phyloP scores from a whole-genome alignment of 192 early-diverging fungal genomes.

The Spizellomyces punctatus region DNA sequence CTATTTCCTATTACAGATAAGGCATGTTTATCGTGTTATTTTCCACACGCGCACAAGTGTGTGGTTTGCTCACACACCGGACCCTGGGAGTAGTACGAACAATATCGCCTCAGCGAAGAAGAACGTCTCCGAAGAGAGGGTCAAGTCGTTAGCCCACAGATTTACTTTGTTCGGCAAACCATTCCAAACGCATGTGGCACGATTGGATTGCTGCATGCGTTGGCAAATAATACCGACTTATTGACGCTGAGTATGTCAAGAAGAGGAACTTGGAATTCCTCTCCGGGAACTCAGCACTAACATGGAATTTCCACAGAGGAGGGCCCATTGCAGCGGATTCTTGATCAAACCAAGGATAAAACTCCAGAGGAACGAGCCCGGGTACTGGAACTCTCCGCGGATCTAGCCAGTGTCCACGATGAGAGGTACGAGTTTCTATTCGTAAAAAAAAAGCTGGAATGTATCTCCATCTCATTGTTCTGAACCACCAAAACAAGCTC shows the following conservation, averaged over 20 bases:
- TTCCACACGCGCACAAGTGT: not conserved
- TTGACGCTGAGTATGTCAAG: slow-evolving; percentile 42
- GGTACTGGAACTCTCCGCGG: slow-evolving; percentile 64
- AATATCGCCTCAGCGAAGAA: slow-evolving; percentile 53
- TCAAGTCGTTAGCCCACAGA: slow-evolving; percentile 55
- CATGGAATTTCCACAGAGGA: slow-evolving; percentile 28
- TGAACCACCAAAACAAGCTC: slow-evolving; percentile 15
- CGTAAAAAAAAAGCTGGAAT: not conserved
- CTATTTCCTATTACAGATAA: slow-evolving; percentile 80
- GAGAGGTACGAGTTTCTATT: slow-evolving; percentile 7
- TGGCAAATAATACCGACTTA: slow-evolving; percentile 71
- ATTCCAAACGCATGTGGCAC: slow-evolving; percentile 94
- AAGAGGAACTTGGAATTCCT: not conserved
- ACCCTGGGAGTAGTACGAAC: slow-evolving; percentile 41
- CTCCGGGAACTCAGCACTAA: no score
- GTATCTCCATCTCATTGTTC: slow-evolving; percentile 7
- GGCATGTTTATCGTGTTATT: slow-evolving; percentile 20
- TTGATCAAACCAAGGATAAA: slow-evolving; percentile 60
- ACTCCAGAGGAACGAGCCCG: slow-evolving; percentile 75
- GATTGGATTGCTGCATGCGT: slow-evolving; percentile 88
- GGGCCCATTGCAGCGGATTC: slow-evolving; percentile 66
- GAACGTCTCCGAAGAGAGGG: slow-evolving; percentile 45
- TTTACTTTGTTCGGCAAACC: slow-evolving; percentile 81
- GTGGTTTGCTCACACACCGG: not conserved
- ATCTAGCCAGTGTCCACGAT: slow-evolving; percentile 45